These are phyloP conservation scores for Mycena citricolor DNA, from an alignment of 1,284 basidiomycete species.

Conservation along the genomic window DNA sequence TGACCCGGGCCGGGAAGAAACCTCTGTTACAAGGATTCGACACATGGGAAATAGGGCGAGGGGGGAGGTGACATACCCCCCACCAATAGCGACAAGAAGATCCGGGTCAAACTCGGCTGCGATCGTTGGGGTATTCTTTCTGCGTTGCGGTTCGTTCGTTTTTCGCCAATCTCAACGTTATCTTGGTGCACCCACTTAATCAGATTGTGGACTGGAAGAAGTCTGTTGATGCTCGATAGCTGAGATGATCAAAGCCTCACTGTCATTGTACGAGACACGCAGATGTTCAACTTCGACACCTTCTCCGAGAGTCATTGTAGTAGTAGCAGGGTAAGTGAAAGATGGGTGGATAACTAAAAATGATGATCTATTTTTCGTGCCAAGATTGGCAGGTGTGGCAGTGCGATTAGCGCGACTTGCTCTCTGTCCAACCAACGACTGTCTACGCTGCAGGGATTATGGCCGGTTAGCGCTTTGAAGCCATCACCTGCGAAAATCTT, in stretches of 20 bases:
- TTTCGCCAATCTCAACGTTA: neutral
- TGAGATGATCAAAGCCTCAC: conserved; percentile 6
- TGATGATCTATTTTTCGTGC: no score
- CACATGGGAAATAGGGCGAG: conserved; percentile 17
- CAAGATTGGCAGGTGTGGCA: no score
- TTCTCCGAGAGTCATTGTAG: no score
- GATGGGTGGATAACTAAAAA: no score
- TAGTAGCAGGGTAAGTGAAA: no score
- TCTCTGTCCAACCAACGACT: no score
- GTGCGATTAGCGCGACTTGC: no score
- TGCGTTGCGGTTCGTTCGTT: no score
- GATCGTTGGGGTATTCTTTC: conserved; percentile 54
- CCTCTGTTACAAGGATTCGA: conserved; percentile 56
- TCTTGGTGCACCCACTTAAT: conserved; percentile 48
- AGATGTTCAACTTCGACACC: conserved; percentile 59
- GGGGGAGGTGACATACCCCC: conserved; percentile 38
- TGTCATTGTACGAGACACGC: conserved; percentile 77
- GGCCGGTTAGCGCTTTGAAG: no score
- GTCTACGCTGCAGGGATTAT: no score
- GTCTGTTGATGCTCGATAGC: neutral
- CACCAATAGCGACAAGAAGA: conserved; percentile 80
- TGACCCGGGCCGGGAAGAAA: conserved; percentile 91
- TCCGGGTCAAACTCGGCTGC: conserved; percentile 72
- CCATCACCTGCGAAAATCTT: no score
- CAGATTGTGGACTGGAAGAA: conserved; percentile 63